Evolutionary conservation across 1,284 basidiomycete species (phyloP), one percentile per base, ranked within the genome.

Genomic region (Jaminaea rosea): DNA sequence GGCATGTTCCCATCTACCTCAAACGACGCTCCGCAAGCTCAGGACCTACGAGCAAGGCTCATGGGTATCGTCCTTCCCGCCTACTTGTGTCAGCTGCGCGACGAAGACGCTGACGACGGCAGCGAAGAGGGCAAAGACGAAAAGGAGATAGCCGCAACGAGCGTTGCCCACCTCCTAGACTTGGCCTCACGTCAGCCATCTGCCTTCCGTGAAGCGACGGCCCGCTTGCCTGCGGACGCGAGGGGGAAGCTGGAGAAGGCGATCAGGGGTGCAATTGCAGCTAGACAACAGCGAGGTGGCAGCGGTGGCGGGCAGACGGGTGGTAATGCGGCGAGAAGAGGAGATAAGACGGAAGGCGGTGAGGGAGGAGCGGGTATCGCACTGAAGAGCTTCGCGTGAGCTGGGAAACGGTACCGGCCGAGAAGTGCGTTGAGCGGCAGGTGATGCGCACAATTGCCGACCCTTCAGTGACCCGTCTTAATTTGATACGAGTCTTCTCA

Each of bases 151-250:
- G 37, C 27, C 44, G 29, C 11, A 6, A 41, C 13, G 13, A 10
- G 83, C 1, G 80, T 88, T n/a, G 73, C 79, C 8, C 86, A 91
- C 50, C 75, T 96, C 3, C 77, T 97, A 17, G 76, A 79, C 2
- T 83, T 90, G 46, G 92, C 91, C 0, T 81, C 86, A 0, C 76
- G 79, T 0, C 81, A 84, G 2, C 87, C 91, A 0, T 73, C 77
- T 3, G 81, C 86, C 15, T 96, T 97, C 81, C 91, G 88, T 72
- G 86, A 90, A 46, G 89, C 87, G 1, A 86, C 87, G 3, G 79
- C 77, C 2, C 82, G 82, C 31, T 79, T 97, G 46, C 82, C 85
- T 15, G 74, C 79, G 7, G 75, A 79, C 0, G 79, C 80, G 15
- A 77, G 83, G 50, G 82, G 84, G 32, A 73, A 80, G 17, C 75